A percentile compares a stretch with the other conserved stretches of the same genome.
These are phyloP conservation scores for Calonectria montana DNA, from an alignment of 2,329 filamentous ascomycete species.

Conservation along the genomic window DNA sequence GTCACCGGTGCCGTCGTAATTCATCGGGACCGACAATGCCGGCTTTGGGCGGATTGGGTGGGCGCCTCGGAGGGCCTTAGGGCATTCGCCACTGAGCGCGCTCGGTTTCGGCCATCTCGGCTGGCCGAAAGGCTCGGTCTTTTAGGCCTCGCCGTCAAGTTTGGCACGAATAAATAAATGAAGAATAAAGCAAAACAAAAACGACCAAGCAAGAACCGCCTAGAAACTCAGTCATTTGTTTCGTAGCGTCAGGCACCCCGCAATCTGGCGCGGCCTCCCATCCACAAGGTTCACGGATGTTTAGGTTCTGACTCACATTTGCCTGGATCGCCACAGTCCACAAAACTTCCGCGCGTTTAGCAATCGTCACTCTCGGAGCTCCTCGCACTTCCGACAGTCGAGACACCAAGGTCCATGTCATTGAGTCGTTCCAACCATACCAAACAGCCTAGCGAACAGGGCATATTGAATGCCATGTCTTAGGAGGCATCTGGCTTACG, in stretches of 20 bases:
- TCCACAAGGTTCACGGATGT: not conserved
- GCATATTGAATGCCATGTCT: not conserved
- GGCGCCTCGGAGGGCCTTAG: conserved; percentile 16
- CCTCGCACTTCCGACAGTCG: conserved; percentile 16
- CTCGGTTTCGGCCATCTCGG: conserved; percentile 16
- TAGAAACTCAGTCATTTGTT: not conserved
- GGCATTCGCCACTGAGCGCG: not conserved
- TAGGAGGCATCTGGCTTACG: not conserved
- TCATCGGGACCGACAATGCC: conserved; percentile 34
- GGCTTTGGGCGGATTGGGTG: conserved; percentile 25
- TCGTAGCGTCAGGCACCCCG: not conserved
- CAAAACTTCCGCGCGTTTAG: conserved; percentile 34
- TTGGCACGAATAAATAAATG: too few relatives aligned
- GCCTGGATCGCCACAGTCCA: conserved; percentile 29
- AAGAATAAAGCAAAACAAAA: not conserved
- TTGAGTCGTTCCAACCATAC: not conserved
- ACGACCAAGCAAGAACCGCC: not conserved
- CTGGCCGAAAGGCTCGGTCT: not conserved
- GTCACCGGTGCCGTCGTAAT: conserved; percentile 10
- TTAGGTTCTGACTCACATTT: conserved; percentile 36
- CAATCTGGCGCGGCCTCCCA: conserved; percentile 12
- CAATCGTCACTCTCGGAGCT: conserved; percentile 21
- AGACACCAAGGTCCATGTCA: not conserved
- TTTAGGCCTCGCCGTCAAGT: conserved; percentile 8
- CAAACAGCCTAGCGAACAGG: not conserved